phyloP scores from a whole-genome alignment of 2,329 filamentous ascomycete species.

The Xylariaceae sp. region DNA sequence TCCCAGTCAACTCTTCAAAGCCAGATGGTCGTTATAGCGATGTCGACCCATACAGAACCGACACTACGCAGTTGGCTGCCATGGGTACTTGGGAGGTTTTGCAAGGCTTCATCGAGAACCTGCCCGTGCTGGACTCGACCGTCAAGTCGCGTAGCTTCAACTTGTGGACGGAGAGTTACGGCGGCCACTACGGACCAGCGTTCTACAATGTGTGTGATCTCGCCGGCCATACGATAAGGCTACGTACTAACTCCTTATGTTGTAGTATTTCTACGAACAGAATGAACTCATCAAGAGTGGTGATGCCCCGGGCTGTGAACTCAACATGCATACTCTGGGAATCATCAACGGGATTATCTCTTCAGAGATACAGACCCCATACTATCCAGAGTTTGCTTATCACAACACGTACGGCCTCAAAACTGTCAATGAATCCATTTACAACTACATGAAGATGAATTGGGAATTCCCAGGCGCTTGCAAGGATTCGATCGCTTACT shows the following conservation, averaged over 20 bases:
- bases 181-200: conserved; percentile 33
- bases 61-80: conserved; percentile 24
- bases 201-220: too few relatives aligned
- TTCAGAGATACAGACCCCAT: conserved; percentile 41
- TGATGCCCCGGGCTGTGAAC: conserved; percentile 39
- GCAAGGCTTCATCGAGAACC: conserved; percentile 22
- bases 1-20: conserved; percentile 19
- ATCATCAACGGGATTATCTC: conserved; percentile 55
- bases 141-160: conserved; percentile 51
- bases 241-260: too few relatives aligned
- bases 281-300: conserved; percentile 51
- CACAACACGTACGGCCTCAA: conserved; percentile 41
- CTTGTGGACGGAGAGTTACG: conserved; percentile 53
- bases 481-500: conserved; percentile 46
- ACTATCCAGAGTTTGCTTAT: conserved; percentile 35
- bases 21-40: conserved; percentile 26
- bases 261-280: conserved; percentile 54
- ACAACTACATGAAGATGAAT: conserved; percentile 52
- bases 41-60: conserved; percentile 21
- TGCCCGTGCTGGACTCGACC: conserved; percentile 36
- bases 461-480: conserved; percentile 44
- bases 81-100: conserved; percentile 26
- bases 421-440: conserved; percentile 52
- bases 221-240: conserved; percentile 30
- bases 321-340: conserved; percentile 50